These are phyloP conservation scores for Ceratobasidium sp. DNA, from an alignment of 1,284 basidiomycete species.

Conservation along the genomic window DNA sequence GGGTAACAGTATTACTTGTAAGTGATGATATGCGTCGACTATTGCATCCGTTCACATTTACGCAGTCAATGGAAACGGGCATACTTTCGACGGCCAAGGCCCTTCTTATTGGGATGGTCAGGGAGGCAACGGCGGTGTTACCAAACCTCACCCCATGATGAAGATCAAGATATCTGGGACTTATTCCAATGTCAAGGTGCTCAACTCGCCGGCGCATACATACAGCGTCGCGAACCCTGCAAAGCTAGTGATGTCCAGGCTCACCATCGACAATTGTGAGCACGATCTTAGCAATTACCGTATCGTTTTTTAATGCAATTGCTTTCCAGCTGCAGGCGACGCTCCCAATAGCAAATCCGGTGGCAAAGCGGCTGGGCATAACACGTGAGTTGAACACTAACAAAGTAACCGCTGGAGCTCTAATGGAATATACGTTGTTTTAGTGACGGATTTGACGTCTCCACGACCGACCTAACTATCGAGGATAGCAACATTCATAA, in stretches of 20 bases:
- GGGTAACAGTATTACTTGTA: slow-evolving; percentile 55
- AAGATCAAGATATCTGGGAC: slow-evolving; percentile 61
- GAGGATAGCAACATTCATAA: slow-evolving; percentile 43
- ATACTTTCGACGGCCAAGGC: slow-evolving; percentile 57
- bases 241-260: slow-evolving; percentile 46
- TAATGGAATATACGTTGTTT: not conserved
- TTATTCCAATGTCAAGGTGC: slow-evolving; percentile 54
- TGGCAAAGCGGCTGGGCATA: slow-evolving; percentile 52
- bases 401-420: not conserved
- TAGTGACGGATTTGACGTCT: slow-evolving; percentile 37
- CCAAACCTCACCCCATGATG: slow-evolving; percentile 56
- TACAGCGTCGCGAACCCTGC: slow-evolving; percentile 51
- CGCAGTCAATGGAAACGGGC: slow-evolving; percentile 57
- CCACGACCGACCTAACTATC: slow-evolving; percentile 38
- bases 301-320: not conserved
- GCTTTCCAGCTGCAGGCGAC: slow-evolving; percentile 48
- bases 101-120: slow-evolving; percentile 59
- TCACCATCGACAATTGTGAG: slow-evolving; percentile 53
- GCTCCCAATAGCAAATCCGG: slow-evolving; percentile 56
- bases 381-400: slow-evolving; percentile 52
- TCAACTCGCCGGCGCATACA: slow-evolving; percentile 55
- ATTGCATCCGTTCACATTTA: not conserved
- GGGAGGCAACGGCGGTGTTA: slow-evolving; percentile 51
- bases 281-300: not conserved
- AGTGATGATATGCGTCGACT: slow-evolving; percentile 37